Percentiles rank a stretch among this genome's conserved stretches.
Conservation (phyloP, 225 moss, liverwort and hornwort species). For the Polytrichum formosum region DNA sequence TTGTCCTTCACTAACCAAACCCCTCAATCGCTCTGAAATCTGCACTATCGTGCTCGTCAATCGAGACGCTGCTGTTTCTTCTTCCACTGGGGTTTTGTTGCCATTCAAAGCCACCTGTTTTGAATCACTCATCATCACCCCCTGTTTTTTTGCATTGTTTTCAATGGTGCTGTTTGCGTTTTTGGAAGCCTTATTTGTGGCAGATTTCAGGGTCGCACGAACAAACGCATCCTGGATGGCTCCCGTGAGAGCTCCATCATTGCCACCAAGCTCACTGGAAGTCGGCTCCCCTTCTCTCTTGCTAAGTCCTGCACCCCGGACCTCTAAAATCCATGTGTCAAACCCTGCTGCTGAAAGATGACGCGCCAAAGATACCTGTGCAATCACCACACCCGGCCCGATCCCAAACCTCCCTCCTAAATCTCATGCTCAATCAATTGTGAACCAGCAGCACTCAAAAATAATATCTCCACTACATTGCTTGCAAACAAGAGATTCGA, state of each 20-base stretch:
- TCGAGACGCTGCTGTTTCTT: constrained; percentile 43
- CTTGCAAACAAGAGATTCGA: too few relatives aligned
- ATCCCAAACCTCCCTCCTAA: background rate
- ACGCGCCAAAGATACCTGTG: constrained; percentile 89
- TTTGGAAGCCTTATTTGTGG: constrained; percentile 14
- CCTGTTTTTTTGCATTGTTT: constrained; percentile 12
- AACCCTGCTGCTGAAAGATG: constrained; percentile 80
- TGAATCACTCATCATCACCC: constrained; percentile 9
- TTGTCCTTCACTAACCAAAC: constrained; percentile 64
- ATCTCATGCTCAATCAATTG: constrained; percentile 1
- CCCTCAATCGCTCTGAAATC: constrained; percentile 53
- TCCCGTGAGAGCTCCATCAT: constrained; percentile 40
- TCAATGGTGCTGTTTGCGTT: constrained; percentile 17
- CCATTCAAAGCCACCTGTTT: constrained; percentile 29
- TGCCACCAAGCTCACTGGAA: constrained; percentile 55
- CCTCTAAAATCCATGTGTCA: constrained; percentile 95
- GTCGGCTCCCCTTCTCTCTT: constrained; percentile 75
- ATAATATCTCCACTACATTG: background rate
- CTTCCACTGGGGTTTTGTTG: constrained; percentile 20
- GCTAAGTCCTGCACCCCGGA: constrained; percentile 90
- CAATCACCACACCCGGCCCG: constrained; percentile 3
- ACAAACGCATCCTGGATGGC: constrained; percentile 48
- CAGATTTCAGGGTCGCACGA: constrained; percentile 50
- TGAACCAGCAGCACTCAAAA: background rate
- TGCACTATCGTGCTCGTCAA: constrained; percentile 51